Base-by-base conservation (phyloP, 805 yeast genomes). In the Candida khao-thaluensis region DNA sequence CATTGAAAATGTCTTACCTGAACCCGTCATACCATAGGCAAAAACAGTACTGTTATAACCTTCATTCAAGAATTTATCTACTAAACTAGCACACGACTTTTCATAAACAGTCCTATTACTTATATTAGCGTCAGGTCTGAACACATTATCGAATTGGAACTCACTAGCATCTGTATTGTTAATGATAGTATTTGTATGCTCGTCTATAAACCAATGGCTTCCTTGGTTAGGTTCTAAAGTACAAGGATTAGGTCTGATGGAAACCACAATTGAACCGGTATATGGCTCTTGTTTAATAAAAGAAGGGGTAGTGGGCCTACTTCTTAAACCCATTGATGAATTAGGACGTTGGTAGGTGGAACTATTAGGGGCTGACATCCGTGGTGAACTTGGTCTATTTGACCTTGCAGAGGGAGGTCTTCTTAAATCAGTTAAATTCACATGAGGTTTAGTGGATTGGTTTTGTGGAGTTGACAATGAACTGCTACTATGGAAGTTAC, bases 1-100 rank as follows among this genome's bases (percentile, higher is more conserved):
- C 95, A 88, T 88, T 2, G 95, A 77, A 55, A 76, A 81, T 0
- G 96, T 88, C 59, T 88, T 88, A 8, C 96, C 96, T 1, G 95
- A 83, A 0, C 96, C 96, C 0, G 96, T 88, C 88, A 85, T 85
- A 24, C 96, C 96, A 53, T 88, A 88, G 0, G 98, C 97, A 58
- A 91, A 88, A 1, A 90, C 79, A 0, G 96, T 89, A 11, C 90
- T 90, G 53, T 88, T 88, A 59, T 65, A 90, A 0, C 96, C 96
- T 11, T 80, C 81, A 30, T 59, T 50, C 72, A 71, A 45, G 76
- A 79, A 56, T 72, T 77, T 46, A 54, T 65, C 26, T 72, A 80
- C 59, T 74, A 72, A 24, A 69, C 77, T 49, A 54, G 71, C 34
- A 78, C 95, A 35, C 70, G 64, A 66, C 10, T 59, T 57, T 14